phyloP scores from a whole-genome alignment of 2,329 filamentous ascomycete genomes.

The Clonostachys sp. region DNA sequence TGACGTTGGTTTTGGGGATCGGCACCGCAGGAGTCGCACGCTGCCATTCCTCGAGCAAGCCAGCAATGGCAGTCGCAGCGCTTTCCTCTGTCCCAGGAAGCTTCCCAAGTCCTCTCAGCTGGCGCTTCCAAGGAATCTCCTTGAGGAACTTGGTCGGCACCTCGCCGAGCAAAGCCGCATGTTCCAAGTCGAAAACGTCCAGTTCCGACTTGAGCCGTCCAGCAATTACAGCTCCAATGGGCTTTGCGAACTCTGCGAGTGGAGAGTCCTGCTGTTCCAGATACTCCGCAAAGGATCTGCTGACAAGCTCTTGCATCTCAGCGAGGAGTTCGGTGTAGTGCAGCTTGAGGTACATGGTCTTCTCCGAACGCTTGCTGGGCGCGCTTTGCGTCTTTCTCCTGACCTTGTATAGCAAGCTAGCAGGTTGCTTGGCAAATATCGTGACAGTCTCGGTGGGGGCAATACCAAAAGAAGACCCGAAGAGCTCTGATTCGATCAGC shows the following conservation, averaged over 20 bases:
- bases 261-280: conserved; percentile 25
- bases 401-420: conserved; percentile 77
- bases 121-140: conserved; percentile 38
- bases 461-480: conserved; percentile 57
- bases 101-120: conserved; percentile 45
- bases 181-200: conserved; percentile 48
- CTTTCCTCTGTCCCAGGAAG: conserved; percentile 25
- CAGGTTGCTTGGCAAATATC: conserved; percentile 78
- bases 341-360: conserved; percentile 63
- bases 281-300: conserved; percentile 31
- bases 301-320: conserved; percentile 55
- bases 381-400: conserved; percentile 39
- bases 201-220: conserved; percentile 37
- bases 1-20: conserved; percentile 11
- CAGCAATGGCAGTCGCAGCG: conserved; percentile 14
- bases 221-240: conserved; percentile 38
- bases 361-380: conserved; percentile 25
- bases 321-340: conserved; percentile 74
- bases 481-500: conserved; percentile 66
- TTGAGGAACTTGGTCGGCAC: conserved; percentile 43
- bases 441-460: conserved; percentile 48
- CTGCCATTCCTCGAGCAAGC: conserved; percentile 25
- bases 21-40: conserved; percentile 15
- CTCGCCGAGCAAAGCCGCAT: conserved; percentile 46
- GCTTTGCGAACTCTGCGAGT: conserved; percentile 39